Evolutionary conservation across 257 asterid genomes (phyloP).

Genomic region (Solanum ahanhuiri): DNA sequence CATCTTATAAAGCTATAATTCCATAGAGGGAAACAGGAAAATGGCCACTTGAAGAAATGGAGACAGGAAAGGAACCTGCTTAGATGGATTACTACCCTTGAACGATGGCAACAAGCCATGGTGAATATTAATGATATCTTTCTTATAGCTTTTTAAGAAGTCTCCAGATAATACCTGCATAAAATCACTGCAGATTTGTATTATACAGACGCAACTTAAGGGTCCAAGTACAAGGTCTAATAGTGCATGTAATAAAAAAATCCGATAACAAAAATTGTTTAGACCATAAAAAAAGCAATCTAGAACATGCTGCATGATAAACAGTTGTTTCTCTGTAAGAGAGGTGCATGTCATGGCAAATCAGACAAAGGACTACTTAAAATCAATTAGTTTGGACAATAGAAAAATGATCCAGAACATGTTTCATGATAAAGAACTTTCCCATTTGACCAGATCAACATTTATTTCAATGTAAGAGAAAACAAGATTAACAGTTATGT

Average conservation of each 20-base stretch:
- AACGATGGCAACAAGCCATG: constrained; percentile 93
- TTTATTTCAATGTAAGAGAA: background rate
- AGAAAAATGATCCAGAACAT: background rate
- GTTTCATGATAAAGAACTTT: background rate
- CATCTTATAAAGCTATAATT: background rate
- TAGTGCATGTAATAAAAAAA: background rate
- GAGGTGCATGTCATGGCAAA: background rate
- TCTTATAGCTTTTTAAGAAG: constrained; percentile 57
- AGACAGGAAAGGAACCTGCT: constrained; percentile 48
- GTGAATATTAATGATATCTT: constrained; percentile 84
- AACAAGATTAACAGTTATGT: background rate
- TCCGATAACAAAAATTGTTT: background rate
- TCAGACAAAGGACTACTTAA: background rate
- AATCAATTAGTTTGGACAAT: background rate
- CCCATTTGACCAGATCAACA: background rate
- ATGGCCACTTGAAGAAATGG: background rate
- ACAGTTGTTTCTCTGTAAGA: background rate
- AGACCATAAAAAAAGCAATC: background rate
- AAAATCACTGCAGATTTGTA: constrained; percentile 18
- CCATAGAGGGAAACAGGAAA: background rate
- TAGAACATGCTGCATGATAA: background rate
- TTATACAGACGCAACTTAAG: background rate
- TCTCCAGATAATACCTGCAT: constrained; percentile 71
- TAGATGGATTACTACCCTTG: constrained; percentile 91
- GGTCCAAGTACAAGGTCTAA: background rate